These are phyloP conservation scores for Aspergillus transmontanensis DNA, from an alignment of 2,329 filamentous ascomycete species.

Conservation along the genomic window DNA sequence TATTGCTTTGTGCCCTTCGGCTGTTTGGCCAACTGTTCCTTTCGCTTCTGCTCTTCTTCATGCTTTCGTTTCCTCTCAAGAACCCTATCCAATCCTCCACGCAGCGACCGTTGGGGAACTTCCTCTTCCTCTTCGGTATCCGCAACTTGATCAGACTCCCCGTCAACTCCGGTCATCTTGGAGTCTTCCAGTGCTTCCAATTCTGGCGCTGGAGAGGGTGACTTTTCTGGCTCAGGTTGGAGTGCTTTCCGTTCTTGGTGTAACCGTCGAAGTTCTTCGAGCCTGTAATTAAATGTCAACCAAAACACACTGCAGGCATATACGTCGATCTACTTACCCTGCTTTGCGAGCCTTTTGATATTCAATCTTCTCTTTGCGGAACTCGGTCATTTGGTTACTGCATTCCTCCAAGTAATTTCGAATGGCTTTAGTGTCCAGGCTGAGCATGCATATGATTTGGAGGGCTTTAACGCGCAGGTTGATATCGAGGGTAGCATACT, in stretches of 20 bases:
- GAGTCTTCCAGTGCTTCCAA: conserved; percentile 42
- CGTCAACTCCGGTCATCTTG: conserved; percentile 54
- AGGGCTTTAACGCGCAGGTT: conserved; percentile 80
- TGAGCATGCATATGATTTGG: conserved; percentile 83
- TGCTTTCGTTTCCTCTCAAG: conserved; percentile 77
- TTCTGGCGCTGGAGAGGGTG: conserved; percentile 46
- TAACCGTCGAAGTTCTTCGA: conserved; percentile 49
- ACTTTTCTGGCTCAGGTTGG: conserved; percentile 49
- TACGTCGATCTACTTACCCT: conserved; percentile 47
- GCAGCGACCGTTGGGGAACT: conserved; percentile 58
- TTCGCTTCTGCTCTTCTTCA: conserved; percentile 70
- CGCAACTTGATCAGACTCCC: conserved; percentile 62
- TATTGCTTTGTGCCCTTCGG: conserved; percentile 87
- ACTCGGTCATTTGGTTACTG: conserved; percentile 89
- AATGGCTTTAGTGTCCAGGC: conserved; percentile 81
- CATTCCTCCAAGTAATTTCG: conserved; percentile 89
- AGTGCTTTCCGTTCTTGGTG: conserved; percentile 52
- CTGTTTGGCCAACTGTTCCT: conserved; percentile 65
- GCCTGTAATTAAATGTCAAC: conserved; percentile 24
- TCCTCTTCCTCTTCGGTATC: conserved; percentile 73
- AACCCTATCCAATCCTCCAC: conserved; percentile 67
- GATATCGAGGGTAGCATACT: conserved; percentile 77
- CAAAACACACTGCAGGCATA: background rate
- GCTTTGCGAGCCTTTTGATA: conserved; percentile 76
- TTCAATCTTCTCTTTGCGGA: conserved; percentile 94